phyloP scores from a whole-genome alignment of 192 early-diverging fungal genomes.

The Diversispora eburnea region DNA sequence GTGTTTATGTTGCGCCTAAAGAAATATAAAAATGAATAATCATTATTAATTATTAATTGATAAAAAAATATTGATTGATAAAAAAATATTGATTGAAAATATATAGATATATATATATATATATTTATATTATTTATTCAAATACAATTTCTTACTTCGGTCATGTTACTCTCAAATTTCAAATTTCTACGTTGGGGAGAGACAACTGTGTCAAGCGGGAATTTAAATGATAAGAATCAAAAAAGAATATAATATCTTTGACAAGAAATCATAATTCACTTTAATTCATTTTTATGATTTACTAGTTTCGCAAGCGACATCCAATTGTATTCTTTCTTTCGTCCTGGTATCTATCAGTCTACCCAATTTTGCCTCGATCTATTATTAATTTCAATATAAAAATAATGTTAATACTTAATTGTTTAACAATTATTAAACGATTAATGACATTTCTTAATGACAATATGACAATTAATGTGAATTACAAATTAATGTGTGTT shows the following conservation, averaged over 20 bases:
- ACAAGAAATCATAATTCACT: background rate
- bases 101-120: background rate
- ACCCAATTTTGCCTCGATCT: conserved; percentile 95
- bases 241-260: conserved; percentile 11
- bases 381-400: background rate
- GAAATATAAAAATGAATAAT: background rate
- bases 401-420: background rate
- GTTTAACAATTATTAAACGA: too few species aligned
- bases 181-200: conserved; percentile 32
- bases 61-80: background rate
- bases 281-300: conserved; percentile 17
- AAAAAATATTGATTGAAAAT: background rate
- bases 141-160: conserved; percentile 37
- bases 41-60: background rate
- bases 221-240: conserved; percentile 31
- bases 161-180: conserved; percentile 86
- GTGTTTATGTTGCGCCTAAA: conserved; percentile 70
- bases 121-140: background rate
- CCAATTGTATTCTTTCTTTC: conserved; percentile 55
- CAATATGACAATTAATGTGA: too few species aligned
- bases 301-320: conserved; percentile 64
- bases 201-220: conserved; percentile 28
- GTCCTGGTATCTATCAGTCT: conserved; percentile 66
- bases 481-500: too few species aligned
- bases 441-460: too few species aligned